Evolutionary conservation across 805 yeast genomes (phyloP).

Genomic region (Scheffersomyces ergatensis): DNA sequence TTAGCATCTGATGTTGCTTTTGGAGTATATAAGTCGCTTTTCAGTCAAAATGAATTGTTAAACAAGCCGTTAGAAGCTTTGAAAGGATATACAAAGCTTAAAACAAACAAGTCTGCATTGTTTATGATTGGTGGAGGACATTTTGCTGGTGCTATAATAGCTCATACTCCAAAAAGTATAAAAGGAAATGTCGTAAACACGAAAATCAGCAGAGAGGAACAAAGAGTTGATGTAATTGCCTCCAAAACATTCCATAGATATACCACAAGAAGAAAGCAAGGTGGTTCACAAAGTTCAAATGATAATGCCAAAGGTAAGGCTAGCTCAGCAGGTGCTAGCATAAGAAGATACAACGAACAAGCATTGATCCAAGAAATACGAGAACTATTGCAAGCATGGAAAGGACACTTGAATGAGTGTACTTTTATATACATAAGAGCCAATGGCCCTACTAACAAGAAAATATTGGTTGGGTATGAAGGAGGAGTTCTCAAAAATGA

Average conservation of each 20-base stretch:
- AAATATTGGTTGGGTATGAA: conserved; percentile 63
- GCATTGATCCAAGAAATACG: conserved; percentile 78
- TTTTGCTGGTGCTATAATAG: conserved; percentile 91
- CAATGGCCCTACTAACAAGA: conserved; percentile 66
- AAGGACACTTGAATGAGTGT: conserved; percentile 54
- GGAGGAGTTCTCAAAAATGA: conserved; percentile 48
- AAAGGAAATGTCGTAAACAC: conserved; percentile 52
- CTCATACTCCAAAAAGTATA: conserved; percentile 59
- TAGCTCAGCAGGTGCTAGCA: conserved; percentile 88
- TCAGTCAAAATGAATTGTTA: conserved; percentile 39
- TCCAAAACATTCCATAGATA: conserved; percentile 92
- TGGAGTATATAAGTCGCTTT: conserved; percentile 66
- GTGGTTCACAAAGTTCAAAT: conserved; percentile 92
- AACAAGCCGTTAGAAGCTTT: conserved; percentile 50
- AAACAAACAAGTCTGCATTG: conserved; percentile 59
- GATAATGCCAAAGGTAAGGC: conserved; percentile 95
- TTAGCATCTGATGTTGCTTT: conserved; percentile 49
- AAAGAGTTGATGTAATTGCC: conserved; percentile 61
- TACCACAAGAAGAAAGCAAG: conserved; percentile 95
- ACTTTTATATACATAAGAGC: conserved; percentile 77
- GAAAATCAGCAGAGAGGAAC: conserved; percentile 50
- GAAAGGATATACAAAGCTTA: conserved; percentile 10
- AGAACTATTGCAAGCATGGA: conserved; percentile 67
- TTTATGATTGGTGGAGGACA: conserved; percentile 98
- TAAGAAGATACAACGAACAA: conserved; percentile 87